Evolutionary conservation across 2,329 filamentous ascomycete genomes (phyloP), one percentile per base, ranked within the genome.

Genomic region (Ceratocystis smalleyi): DNA sequence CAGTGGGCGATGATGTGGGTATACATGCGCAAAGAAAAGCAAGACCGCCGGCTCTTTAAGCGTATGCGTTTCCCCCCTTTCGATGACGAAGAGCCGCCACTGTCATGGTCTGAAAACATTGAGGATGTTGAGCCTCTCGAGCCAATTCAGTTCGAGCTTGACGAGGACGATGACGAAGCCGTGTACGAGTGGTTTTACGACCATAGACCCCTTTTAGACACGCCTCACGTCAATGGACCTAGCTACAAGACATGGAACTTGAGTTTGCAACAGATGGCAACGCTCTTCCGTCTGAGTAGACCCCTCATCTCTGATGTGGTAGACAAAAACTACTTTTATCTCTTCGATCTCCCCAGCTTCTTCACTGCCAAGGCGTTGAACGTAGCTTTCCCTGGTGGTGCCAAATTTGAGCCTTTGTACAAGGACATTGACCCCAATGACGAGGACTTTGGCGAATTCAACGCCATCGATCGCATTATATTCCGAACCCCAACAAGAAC

Each of bases 1-100:
- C 94, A 99, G 74, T 99, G 94, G 94, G 94, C 94, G 12, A 95
- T 92, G 64, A 99, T 99, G 94, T 99, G 94, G 94, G 86, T 95
- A 30, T 90, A 88, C 55, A 99, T 99, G 94, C 85, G 94, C 70
- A 88, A 95, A 70, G 94, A 99, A 74, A 99, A 99, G 80, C 94
- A 91, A 72, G 94, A 99, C 71, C 81, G 94, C 74, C 80, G 92
- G 72, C 84, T 97, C 70, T 99, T 99, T 81, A 99, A 99, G 79
- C 85, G 94, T 68, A 99, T 99, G 94, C 85, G 95, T 70, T 99
- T 99, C 71, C 94, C 94, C 19, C 95, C 95, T 0, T 99, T 99
- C 70, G 94, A 99, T 70, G 95, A 99, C 72, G 94, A 99, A 77
- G 94, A 99, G 72, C 95, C 94, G 4, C 95, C 94, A 12, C 79